phyloP scores from a whole-genome alignment of 306 rosid genomes.

The Trifolium repens region DNA sequence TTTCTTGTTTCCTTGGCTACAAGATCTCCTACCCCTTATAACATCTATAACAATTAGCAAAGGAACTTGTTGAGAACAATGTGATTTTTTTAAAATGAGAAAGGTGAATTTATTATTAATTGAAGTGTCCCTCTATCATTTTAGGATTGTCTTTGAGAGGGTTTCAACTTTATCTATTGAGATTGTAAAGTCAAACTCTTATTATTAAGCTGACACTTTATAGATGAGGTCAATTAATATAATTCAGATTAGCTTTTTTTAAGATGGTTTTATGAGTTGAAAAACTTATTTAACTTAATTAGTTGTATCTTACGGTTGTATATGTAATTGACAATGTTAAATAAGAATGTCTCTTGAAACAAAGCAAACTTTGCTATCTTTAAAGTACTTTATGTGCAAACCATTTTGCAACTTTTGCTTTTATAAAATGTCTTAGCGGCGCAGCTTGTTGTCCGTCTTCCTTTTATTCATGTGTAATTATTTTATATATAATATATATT shows the following conservation, averaged over 20 bases:
- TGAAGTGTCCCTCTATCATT: too few species aligned
- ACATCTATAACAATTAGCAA: conserved; percentile 5
- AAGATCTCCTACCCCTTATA: conserved; percentile 33
- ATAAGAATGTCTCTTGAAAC: conserved; percentile 25
- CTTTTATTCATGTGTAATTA: too few species aligned
- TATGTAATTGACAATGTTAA: conserved; percentile 15
- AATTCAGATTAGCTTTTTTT: background rate
- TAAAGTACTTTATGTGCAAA: conserved; percentile 8
- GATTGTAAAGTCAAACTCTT: too few species aligned
- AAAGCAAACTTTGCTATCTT: conserved; percentile 12
- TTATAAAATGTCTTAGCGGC: too few species aligned
- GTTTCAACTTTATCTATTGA: too few species aligned
- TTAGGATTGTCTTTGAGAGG: too few species aligned
- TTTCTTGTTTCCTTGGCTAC: conserved; percentile 64
- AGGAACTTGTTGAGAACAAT: conserved; percentile 24
- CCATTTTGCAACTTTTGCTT: conserved; percentile 1
- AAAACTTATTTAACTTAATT: background rate
- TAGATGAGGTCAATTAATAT: background rate
- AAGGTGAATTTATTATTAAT: too few species aligned
- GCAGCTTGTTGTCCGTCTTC: too few species aligned
- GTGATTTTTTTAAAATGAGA: background rate
- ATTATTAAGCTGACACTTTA: too few species aligned
- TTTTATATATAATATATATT: too few species aligned
- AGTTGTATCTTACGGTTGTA: background rate
- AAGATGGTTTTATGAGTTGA: background rate